Conservation (phyloP, 805 yeast genomes). For the Diddensiella caesifluorescens region DNA sequence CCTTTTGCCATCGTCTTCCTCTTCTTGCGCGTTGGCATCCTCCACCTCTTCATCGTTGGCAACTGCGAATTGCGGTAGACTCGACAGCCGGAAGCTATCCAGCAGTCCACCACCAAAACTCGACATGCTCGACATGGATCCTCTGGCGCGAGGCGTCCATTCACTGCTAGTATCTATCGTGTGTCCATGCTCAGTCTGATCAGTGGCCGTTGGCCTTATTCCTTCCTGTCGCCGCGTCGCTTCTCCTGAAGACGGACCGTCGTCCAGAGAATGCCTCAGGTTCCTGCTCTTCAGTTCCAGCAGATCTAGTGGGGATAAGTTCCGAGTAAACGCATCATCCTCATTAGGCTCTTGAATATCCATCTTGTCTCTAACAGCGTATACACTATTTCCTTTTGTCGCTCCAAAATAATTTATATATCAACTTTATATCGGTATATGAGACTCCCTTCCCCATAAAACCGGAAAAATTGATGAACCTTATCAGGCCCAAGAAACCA, state of each 20-base stretch:
- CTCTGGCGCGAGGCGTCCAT: conserved; percentile 10
- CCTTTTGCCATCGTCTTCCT: too few species aligned
- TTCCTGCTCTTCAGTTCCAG: conserved; percentile 25
- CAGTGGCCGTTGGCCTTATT: background rate
- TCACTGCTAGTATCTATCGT: background rate
- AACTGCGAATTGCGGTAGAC: conserved; percentile 12
- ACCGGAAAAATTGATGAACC: too few species aligned
- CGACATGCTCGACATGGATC: conserved; percentile 16
- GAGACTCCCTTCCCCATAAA: too few species aligned
- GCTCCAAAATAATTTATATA: too few species aligned
- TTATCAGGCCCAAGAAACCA: too few species aligned
- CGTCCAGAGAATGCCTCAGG: conserved; percentile 17
- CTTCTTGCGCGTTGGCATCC: too few species aligned
- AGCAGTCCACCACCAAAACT: conserved; percentile 21
- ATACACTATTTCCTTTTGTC: too few species aligned
- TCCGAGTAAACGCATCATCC: conserved; percentile 10
- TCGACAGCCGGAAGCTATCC: conserved; percentile 24
- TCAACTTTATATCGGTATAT: too few species aligned
- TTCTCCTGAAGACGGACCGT: background rate
- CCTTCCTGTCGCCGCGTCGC: conserved; percentile 2
- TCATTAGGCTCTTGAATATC: background rate
- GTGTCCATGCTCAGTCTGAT: background rate
- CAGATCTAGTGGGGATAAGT: conserved; percentile 25
- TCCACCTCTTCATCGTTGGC: background rate
- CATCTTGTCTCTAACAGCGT: too few species aligned